Base-by-base conservation (phyloP, 2,329 filamentous ascomycete genomes). In the Arachnomyces sp. region DNA sequence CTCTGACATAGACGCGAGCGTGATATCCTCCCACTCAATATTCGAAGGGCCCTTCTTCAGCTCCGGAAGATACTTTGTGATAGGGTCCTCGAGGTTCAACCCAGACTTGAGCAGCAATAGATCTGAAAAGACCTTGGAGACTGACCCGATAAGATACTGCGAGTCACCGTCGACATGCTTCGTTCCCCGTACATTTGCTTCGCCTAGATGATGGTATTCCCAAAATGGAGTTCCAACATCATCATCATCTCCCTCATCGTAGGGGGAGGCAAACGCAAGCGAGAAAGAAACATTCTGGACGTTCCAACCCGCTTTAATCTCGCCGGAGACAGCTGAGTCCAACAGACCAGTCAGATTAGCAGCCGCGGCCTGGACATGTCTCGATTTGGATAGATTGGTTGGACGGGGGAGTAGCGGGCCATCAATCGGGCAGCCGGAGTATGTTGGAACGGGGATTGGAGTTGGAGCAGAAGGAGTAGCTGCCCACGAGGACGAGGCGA, bases 111-210 rank as follows among this genome's bases (percentile, higher is more conserved):
- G 38, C 12, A 68, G 36, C 1, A 67, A 15, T 9, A 66, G 55
- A 11, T 58, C 61, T 0, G 67, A 60, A 17, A 69, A 49, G 0
- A 65, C 54, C 13, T 70, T 70, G 0, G 59, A 60, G 4, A 69
- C 48, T 0, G 63, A 69, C 0, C 64, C 67, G 25, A 70, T 58
- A 3, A 68, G 52, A 31, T 67, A 70, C 46, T 69, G 64, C 0
- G 63, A 65, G 39, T 65, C 50, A 0, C 57, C 51, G 14, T 58
- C 44, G 1, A 66, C 30, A 1, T 51, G 7, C 17, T 53, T 51
- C 0, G 63, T 63, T 14, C 63, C 64, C n/a, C 56, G 52, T 4
- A 52, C 46, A 17, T 66, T 68, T 3, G 38, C 48, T 2, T 52
- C 39, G 3, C 57, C 56, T 1, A 63, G 54, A 35, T 69, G 63